Evolutionary conservation across 2,329 filamentous ascomycete species (phyloP).

Genomic region (Aspergillus glaucus): DNA sequence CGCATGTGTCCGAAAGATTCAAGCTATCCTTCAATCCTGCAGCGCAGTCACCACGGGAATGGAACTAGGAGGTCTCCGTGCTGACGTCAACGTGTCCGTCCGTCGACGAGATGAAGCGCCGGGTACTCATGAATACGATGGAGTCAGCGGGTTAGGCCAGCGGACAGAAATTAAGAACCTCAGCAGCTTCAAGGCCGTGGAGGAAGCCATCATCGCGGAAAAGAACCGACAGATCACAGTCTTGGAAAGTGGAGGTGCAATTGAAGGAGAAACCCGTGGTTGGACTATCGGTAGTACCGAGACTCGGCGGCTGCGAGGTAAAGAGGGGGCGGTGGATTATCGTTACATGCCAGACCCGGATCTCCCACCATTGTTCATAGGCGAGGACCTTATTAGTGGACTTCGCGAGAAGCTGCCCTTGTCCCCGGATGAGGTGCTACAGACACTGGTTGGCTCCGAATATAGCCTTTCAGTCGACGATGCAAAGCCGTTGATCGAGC

Average conservation of each 20-base stretch:
- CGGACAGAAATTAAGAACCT: slow-evolving; percentile 97
- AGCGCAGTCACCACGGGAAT: slow-evolving; percentile 86
- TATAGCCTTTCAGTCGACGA: slow-evolving; percentile 75
- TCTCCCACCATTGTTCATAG: slow-evolving; percentile 71
- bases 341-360: slow-evolving; percentile 98
- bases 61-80: slow-evolving; percentile 84
- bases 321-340: slow-evolving; percentile 96
- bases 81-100: slow-evolving; percentile 93
- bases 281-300: slow-evolving; percentile 82
- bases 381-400: slow-evolving; percentile 59
- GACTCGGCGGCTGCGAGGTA: slow-evolving; percentile 75
- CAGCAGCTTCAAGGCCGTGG: slow-evolving; percentile 88
- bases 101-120: slow-evolving; percentile 50
- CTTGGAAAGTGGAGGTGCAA: slow-evolving; percentile 64
- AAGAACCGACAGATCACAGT: slow-evolving; percentile 79
- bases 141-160: slow-evolving; percentile 64
- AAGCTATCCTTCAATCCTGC: slow-evolving; percentile 69
- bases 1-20: slow-evolving; percentile 81
- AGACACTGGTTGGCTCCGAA: slow-evolving; percentile 50
- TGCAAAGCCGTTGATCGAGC: slow-evolving; percentile 67
- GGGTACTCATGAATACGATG: slow-evolving; percentile 46
- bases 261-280: slow-evolving; percentile 83
- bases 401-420: slow-evolving; percentile 60
- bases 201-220: slow-evolving; percentile 90
- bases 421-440: slow-evolving; percentile 64